Conservation (phyloP, 2,329 filamentous ascomycete species). For the Botrytis galanthina region DNA sequence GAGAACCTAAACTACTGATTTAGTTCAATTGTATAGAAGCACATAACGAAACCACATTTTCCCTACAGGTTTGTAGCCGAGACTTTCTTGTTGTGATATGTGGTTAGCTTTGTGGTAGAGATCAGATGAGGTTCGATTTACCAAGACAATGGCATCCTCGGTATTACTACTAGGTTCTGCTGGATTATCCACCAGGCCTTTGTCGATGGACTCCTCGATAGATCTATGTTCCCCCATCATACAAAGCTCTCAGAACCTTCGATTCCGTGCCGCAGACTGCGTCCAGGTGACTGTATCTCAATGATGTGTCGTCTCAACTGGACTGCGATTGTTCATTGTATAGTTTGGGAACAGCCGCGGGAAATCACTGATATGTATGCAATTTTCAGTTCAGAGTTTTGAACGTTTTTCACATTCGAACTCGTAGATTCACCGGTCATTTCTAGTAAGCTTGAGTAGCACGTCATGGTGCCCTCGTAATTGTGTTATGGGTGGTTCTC, state of each 20-base stretch:
- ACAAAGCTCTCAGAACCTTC: not conserved
- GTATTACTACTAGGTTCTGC: not conserved
- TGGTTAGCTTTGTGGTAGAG: not conserved
- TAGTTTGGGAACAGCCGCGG: not conserved
- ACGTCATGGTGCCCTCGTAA: not conserved
- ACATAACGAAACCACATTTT: not conserved
- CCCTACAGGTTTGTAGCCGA: slow-evolving; percentile 55
- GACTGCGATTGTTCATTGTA: not conserved
- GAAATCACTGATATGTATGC: not conserved
- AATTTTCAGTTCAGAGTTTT: not conserved
- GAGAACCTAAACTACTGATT: slow-evolving; percentile 35
- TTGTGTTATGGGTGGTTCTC: not conserved
- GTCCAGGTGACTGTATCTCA: not conserved
- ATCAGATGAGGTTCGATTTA: not conserved
- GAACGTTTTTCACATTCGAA: not conserved
- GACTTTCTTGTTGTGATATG: slow-evolving; percentile 44
- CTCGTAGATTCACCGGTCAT: not conserved
- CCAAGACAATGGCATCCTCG: not conserved
- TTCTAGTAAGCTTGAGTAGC: not conserved
- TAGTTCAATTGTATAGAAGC: not conserved
- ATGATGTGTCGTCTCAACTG: not conserved
- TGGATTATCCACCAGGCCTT: not conserved
- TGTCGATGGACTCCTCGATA: not conserved
- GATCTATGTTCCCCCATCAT: not conserved
- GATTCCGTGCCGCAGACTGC: not conserved